A percentile compares a stretch with the other conserved stretches of the same genome.
phyloP scores from a whole-genome alignment of 2,329 filamentous ascomycete genomes.

The Leptographium radiaticola region DNA sequence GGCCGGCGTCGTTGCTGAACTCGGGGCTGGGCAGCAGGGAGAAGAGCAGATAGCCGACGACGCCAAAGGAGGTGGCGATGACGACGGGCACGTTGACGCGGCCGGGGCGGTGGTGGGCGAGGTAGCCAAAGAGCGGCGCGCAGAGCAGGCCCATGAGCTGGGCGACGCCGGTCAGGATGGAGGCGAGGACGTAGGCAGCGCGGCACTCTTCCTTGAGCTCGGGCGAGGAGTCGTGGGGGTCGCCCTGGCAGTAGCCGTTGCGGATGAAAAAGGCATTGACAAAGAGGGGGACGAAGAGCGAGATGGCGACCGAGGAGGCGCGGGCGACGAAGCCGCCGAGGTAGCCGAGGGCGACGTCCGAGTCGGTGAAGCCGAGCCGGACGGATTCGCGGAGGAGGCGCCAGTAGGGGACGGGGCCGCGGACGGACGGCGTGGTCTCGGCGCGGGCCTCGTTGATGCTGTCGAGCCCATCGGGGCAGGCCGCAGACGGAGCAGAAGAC shows the following conservation, averaged over 20 bases:
- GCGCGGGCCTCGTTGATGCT: constrained; percentile 6
- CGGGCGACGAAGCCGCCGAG: constrained; percentile 89
- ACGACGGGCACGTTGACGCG: constrained; percentile 59
- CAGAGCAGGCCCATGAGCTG: constrained; percentile 76
- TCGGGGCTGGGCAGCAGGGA: constrained; percentile 69
- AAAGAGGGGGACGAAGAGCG: constrained; percentile 84
- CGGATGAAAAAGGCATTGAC: constrained; percentile 82
- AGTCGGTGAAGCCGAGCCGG: constrained; percentile 59
- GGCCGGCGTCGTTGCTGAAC: constrained; percentile 46
- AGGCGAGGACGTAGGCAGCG: constrained; percentile 75
- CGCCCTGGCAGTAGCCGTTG: constrained; percentile 63
- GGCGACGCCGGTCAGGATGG: constrained; percentile 76
- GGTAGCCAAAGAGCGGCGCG: constrained; percentile 76
- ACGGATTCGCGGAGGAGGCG: constrained; percentile 50
- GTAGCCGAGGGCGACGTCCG: constrained; percentile 75
- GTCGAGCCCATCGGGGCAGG: constrained; percentile 1
- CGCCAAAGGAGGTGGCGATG: constrained; percentile 56
- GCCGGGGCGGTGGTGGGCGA: constrained; percentile 36
- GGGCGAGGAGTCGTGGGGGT: constrained; percentile 47
- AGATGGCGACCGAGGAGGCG: constrained; percentile 89
- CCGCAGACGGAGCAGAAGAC: background rate
- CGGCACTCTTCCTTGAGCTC: constrained; percentile 79
- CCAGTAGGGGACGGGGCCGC: constrained; percentile 34
- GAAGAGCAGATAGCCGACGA: constrained; percentile 66
- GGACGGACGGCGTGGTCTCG: background rate